phyloP scores from a whole-genome alignment of 306 rosid species.

The Cucurbita pepo region DNA sequence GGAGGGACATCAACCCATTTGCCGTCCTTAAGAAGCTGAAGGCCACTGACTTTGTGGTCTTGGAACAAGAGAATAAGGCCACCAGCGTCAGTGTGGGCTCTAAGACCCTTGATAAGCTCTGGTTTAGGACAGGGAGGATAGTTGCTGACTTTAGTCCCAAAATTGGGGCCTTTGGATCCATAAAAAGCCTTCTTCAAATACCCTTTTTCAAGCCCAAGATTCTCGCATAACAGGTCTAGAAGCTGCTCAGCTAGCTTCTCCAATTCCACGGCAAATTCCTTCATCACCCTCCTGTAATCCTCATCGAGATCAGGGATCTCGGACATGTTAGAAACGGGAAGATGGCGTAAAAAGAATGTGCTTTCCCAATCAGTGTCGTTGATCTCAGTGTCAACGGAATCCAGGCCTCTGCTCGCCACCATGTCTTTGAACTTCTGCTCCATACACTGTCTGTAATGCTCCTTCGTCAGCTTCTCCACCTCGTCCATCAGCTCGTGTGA shows the following conservation, averaged over 20 bases:
- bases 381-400: conserved; percentile 40
- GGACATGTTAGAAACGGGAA: conserved; percentile 54
- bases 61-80: conserved; percentile 91
- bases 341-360: conserved; percentile 85
- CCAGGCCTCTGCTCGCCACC: conserved; percentile 58
- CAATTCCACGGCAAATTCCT: conserved; percentile 41
- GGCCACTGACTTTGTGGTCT: conserved; percentile 90
- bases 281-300: conserved; percentile 61
- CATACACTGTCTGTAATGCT: conserved; percentile 75
- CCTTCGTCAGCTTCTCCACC: conserved; percentile 72
- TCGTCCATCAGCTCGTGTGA: conserved; percentile 62
- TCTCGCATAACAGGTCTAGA: conserved; percentile 75
- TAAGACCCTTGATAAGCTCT: conserved; percentile 76
- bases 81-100: conserved; percentile 97
- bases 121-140: conserved; percentile 96
- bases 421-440: conserved; percentile 73
- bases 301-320: conserved; percentile 53
- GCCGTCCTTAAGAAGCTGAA: conserved; percentile 84
- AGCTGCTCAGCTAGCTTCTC: conserved; percentile 76
- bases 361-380: conserved; percentile 85
- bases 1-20: conserved; percentile 92
- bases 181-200: conserved; percentile 59
- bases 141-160: conserved; percentile 87
- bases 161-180: conserved; percentile 80
- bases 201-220: conserved; percentile 79